Percentiles rank a stretch among this genome's conserved stretches.
Evolutionary conservation across 2,329 filamentous ascomycete genomes (phyloP).

Genomic region (Elsinoe batatas): DNA sequence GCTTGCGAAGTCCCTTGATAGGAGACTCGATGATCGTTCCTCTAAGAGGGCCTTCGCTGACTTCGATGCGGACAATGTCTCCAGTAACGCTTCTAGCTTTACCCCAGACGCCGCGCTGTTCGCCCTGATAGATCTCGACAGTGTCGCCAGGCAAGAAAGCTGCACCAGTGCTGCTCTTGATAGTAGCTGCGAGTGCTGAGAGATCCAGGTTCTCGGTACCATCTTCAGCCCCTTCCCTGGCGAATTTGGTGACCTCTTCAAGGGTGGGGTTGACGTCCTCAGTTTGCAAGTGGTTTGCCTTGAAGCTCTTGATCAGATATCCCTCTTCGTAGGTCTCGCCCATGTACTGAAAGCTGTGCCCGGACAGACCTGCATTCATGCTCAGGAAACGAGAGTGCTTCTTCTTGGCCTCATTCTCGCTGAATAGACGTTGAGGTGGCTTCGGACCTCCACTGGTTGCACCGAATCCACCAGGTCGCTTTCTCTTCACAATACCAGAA

Average conservation of each 20-base stretch:
- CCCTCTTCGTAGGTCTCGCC: slow-evolving; percentile 86
- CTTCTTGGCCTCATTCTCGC: slow-evolving; percentile 84
- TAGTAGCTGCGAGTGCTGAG: slow-evolving; percentile 75
- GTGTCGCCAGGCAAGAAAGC: slow-evolving; percentile 87
- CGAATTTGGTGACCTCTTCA: slow-evolving; percentile 93
- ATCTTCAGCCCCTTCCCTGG: slow-evolving; percentile 68
- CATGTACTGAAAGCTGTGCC: slow-evolving; percentile 73
- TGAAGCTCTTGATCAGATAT: slow-evolving; percentile 88
- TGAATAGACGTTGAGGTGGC: slow-evolving; percentile 85
- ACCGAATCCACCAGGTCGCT: slow-evolving; percentile 48
- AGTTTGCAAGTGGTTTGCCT: slow-evolving; percentile 73
- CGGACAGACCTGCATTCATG: slow-evolving; percentile 42
- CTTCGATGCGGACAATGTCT: slow-evolving; percentile 82
- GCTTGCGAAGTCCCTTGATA: slow-evolving; percentile 81
- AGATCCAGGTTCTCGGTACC: slow-evolving; percentile 90
- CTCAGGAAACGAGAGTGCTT: slow-evolving; percentile 58
- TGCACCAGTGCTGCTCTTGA: slow-evolving; percentile 74
- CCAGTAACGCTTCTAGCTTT: slow-evolving; percentile 76
- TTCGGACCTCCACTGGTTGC: slow-evolving; percentile 46
- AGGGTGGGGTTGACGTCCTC: slow-evolving; percentile 87
- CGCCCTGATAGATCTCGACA: slow-evolving; percentile 92
- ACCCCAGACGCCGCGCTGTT: slow-evolving; percentile 85
- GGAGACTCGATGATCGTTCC: slow-evolving; percentile 88
- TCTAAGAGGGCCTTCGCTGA: slow-evolving; percentile 69
- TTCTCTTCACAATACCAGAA: slow-evolving; percentile 56